phyloP scores from a whole-genome alignment of 805 yeast species.

The Spathaspora passalidarum region DNA sequence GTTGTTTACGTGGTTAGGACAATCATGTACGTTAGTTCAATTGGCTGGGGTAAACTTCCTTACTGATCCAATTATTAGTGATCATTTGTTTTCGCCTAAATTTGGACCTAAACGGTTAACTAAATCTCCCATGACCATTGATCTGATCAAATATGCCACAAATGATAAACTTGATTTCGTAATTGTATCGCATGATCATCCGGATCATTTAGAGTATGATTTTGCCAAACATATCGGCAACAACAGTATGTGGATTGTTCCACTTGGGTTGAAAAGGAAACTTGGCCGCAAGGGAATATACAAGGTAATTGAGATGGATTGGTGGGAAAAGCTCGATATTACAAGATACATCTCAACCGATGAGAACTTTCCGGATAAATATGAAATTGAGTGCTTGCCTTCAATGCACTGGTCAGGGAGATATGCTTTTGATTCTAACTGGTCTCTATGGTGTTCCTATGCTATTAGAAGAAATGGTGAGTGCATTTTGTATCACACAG shows the following conservation, averaged over 20 bases:
- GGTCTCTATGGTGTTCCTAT: slow-evolving; percentile 87
- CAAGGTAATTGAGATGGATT: slow-evolving; percentile 72
- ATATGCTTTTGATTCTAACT: slow-evolving; percentile 72
- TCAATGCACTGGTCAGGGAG: slow-evolving; percentile 98
- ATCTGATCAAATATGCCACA: slow-evolving; percentile 47
- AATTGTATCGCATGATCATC: slow-evolving; percentile 90
- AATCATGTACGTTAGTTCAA: slow-evolving; percentile 77
- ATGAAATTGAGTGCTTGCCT: slow-evolving; percentile 85
- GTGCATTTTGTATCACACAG: slow-evolving; percentile 85
- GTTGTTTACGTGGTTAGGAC: slow-evolving; percentile 90
- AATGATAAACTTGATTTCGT: slow-evolving; percentile 65
- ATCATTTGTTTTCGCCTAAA: slow-evolving; percentile 56
- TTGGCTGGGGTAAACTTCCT: slow-evolving; percentile 68
- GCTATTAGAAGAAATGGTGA: slow-evolving; percentile 61
- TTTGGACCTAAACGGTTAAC: slow-evolving; percentile 86
- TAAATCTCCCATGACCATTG: slow-evolving; percentile 65
- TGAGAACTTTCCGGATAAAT: slow-evolving; percentile 42
- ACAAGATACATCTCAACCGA: slow-evolving; percentile 39
- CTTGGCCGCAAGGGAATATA: slow-evolving; percentile 58
- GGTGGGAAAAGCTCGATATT: slow-evolving; percentile 71
- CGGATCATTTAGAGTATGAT: slow-evolving; percentile 82
- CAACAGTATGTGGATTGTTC: slow-evolving; percentile 77
- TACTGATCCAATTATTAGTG: slow-evolving; percentile 81
- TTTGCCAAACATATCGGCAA: slow-evolving; percentile 54
- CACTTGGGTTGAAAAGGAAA: slow-evolving; percentile 66